Evolutionary conservation across 352 stramenopile species (phyloP).

Genomic region (Thalassiosira mediterranea): DNA sequence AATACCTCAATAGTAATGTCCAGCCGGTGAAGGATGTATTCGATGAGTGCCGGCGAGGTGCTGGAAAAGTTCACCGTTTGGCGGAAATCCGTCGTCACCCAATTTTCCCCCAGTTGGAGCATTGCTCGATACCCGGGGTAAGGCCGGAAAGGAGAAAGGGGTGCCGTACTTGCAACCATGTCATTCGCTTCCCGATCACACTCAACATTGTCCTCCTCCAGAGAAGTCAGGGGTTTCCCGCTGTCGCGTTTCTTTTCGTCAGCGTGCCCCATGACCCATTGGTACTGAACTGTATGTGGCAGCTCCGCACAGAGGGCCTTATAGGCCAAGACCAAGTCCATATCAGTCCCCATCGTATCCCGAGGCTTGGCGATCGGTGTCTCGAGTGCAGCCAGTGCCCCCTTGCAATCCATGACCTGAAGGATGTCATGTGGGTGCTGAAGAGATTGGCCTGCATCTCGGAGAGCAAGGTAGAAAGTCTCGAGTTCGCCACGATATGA

Average conservation of each 20-base stretch:
- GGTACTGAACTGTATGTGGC: not conserved
- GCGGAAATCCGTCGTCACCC: conserved; percentile 14
- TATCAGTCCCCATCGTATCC: conserved; percentile 13
- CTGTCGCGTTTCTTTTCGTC: conserved; percentile 6
- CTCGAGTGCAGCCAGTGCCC: not conserved
- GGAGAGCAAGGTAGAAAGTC: not conserved
- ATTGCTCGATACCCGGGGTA: conserved; percentile 9
- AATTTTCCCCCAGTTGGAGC: conserved; percentile 7
- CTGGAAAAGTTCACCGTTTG: no score
- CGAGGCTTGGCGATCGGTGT: not conserved
- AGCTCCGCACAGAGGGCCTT: not conserved
- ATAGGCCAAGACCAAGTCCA: conserved; percentile 24
- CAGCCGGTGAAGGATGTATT: no score
- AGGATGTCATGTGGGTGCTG: not conserved
- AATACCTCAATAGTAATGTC: no score
- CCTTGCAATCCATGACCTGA: not conserved
- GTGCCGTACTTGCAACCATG: not conserved
- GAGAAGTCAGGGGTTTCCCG: not conserved
- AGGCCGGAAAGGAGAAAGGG: conserved; percentile 1
- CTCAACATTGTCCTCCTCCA: conserved; percentile 8
- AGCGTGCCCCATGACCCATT: conserved; percentile 15
- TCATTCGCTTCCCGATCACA: conserved; percentile 8
- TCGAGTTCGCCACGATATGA: conserved; percentile 1
- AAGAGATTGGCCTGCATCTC: not conserved
- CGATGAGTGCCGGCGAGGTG: no score